These are phyloP conservation scores for Mucuna pruriens DNA, from an alignment of 306 rosid species.

Conservation along the genomic window DNA sequence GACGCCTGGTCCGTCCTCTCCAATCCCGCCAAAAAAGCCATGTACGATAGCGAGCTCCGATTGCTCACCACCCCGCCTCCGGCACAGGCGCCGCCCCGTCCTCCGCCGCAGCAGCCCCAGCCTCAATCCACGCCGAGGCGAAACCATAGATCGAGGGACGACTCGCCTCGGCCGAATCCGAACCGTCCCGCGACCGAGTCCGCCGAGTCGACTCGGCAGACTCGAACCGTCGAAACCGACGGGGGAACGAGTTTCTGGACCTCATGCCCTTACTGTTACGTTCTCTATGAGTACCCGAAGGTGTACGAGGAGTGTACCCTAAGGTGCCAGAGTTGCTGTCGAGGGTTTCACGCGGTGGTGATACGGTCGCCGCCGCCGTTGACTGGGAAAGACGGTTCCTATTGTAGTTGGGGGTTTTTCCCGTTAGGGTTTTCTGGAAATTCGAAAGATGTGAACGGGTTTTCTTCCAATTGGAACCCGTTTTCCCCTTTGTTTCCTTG, in stretches of 20 bases:
- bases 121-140: conserved; percentile 39
- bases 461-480: conserved; percentile 69
- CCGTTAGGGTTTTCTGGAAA: conserved; percentile 68
- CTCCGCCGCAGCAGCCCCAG: conserved; percentile 27
- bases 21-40: conserved; percentile 61
- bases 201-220: conserved; percentile 43
- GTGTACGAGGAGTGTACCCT: conserved; percentile 82
- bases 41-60: conserved; percentile 71
- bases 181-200: conserved; percentile 40
- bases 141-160: conserved; percentile 49
- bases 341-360: conserved; percentile 77
- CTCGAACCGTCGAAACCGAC: conserved; percentile 38
- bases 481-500: conserved; percentile 73
- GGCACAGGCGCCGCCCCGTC: background rate
- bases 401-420: conserved; percentile 84
- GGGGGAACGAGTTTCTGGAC: conserved; percentile 75
- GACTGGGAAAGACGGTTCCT: conserved; percentile 51
- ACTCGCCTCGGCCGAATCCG: conserved; percentile 9
- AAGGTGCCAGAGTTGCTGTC: conserved; percentile 78
- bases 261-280: conserved; percentile 89
- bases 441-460: conserved; percentile 46
- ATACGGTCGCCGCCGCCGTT: conserved; percentile 73
- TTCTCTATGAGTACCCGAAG: conserved; percentile 77
- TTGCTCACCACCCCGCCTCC: conserved; percentile 46
- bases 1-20: conserved; percentile 94